Conservation (phyloP, 345 rosid genomes). For the Eucalyptus marginata region DNA sequence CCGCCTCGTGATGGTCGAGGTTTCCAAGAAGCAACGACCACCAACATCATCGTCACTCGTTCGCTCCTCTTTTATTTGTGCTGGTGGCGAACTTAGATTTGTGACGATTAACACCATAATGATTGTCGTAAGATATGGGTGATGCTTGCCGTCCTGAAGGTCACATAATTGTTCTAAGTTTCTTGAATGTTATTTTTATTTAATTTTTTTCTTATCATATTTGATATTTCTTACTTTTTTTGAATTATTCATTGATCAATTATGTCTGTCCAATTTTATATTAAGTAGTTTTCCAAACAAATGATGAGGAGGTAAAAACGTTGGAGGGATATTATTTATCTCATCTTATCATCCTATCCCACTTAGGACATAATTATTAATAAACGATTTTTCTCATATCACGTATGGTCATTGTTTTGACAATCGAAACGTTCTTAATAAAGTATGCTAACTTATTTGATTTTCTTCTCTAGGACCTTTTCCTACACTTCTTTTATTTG, state of each 20-base stretch:
- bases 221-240: background rate
- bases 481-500: background rate
- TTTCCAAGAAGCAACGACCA: background rate
- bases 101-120: background rate
- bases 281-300: background rate
- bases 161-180: background rate
- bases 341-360: background rate
- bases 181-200: background rate
- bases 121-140: background rate
- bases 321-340: background rate
- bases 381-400: background rate
- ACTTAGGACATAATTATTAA: background rate
- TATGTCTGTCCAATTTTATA: background rate
- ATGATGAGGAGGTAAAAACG: background rate
- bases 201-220: background rate
- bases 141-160: background rate
- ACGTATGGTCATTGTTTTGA: background rate
- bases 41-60: background rate
- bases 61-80: background rate
- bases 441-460: background rate
- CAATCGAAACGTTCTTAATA: background rate
- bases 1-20: background rate
- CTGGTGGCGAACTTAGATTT: background rate
- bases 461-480: background rate
- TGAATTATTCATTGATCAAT: background rate